phyloP scores from a whole-genome alignment of 1,284 basidiomycete species.

The Fomitopsis schrenkii region DNA sequence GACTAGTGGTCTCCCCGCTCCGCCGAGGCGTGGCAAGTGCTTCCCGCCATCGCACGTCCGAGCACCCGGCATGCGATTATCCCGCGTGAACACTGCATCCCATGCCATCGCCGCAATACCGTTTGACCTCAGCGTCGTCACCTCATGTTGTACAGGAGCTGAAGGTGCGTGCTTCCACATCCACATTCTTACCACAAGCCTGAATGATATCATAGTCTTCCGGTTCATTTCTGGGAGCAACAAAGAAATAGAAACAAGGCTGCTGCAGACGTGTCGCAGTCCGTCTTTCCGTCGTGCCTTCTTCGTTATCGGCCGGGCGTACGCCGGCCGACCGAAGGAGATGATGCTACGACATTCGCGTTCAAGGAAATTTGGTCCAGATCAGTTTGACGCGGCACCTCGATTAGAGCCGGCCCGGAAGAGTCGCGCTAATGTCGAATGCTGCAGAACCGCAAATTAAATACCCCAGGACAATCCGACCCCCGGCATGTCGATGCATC shows the following conservation, averaged over 20 bases:
- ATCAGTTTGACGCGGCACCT: neutral
- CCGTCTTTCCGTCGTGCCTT: neutral
- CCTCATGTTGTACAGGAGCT: no score
- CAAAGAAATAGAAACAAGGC: neutral
- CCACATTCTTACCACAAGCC: no score
- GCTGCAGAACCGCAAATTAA: neutral
- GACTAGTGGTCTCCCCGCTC: neutral
- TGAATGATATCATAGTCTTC: no score
- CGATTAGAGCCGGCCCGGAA: neutral
- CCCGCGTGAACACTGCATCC: neutral
- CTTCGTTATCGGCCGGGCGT: neutral
- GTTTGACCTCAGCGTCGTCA: neutral
- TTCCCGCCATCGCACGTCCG: neutral
- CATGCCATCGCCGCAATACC: neutral
- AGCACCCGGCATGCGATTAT: neutral
- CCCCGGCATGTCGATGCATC: neutral
- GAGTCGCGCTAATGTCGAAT: neutral
- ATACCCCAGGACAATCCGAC: conserved; percentile 1
- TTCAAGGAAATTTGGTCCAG: neutral
- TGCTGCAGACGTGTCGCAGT: neutral
- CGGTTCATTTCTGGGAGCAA: no score
- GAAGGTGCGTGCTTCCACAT: no score
- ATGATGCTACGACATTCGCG: neutral
- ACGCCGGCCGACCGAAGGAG: neutral
- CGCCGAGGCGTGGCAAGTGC: neutral